Evolutionary conservation across 768 basidiomycete species (phyloP).

Genomic region (Tricholoma terreum): DNA sequence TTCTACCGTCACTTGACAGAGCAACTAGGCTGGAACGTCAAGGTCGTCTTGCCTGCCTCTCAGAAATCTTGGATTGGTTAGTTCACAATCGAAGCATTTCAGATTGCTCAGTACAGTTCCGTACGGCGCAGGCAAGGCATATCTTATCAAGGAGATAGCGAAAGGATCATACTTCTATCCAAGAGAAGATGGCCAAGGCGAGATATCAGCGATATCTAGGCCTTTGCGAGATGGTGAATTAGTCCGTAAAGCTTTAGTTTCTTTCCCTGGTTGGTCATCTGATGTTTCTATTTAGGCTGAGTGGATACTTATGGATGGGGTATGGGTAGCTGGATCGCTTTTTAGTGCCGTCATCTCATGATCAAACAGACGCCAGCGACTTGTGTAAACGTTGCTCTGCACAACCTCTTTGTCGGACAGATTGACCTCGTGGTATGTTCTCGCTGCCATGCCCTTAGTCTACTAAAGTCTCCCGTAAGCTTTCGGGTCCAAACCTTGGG

Average conservation of each 20-base stretch:
- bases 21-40: slow-evolving; percentile 72
- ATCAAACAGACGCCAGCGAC: slow-evolving; percentile 79
- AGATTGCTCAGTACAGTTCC: neutral
- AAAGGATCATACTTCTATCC: slow-evolving; percentile 79
- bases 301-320: slow-evolving; percentile 90
- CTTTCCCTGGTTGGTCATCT: neutral
- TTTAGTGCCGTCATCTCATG: slow-evolving; percentile 4
- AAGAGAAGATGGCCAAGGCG: slow-evolving; percentile 64
- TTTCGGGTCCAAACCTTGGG: slow-evolving; percentile 85
- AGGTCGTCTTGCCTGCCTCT: slow-evolving; percentile 73
- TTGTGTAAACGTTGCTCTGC: slow-evolving; percentile 85
- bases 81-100: slow-evolving; percentile 10
- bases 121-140: slow-evolving; percentile 64
- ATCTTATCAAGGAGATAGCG: slow-evolving; percentile 71
- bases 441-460: neutral
- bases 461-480: slow-evolving; percentile 35
- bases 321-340: slow-evolving; percentile 32
- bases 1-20: slow-evolving; percentile 60
- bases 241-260: slow-evolving; percentile 28
- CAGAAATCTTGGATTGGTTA: slow-evolving; percentile 89
- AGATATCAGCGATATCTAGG: slow-evolving; percentile 57
- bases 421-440: slow-evolving; percentile 81
- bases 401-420: slow-evolving; percentile 80
- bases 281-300: slow-evolving; percentile 45
- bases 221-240: slow-evolving; percentile 74